Conservation (phyloP, 2,329 filamentous ascomycete genomes). For the Trichocomaceae sp. region DNA sequence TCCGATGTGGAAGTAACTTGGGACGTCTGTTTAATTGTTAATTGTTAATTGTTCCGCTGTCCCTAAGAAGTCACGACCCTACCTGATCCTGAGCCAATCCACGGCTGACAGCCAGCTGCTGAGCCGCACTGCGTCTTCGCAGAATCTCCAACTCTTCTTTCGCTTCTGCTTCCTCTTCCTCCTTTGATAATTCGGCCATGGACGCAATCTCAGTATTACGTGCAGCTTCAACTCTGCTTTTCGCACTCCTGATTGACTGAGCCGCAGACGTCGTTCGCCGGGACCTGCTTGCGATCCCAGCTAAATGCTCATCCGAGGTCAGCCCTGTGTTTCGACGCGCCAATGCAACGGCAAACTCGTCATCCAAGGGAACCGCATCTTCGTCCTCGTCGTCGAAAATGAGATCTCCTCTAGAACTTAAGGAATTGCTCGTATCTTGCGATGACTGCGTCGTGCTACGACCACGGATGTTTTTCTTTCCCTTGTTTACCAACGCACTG, state of each 20-base stretch:
- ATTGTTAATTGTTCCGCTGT: too few species aligned
- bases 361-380: constrained; percentile 85
- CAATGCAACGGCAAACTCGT: constrained; percentile 81
- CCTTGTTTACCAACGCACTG: neutral
- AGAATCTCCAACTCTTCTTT: constrained; percentile 53
- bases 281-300: constrained; percentile 51
- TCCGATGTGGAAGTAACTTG: neutral
- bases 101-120: constrained; percentile 48
- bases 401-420: constrained; percentile 79
- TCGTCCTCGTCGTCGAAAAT: constrained; percentile 92
- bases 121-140: constrained; percentile 49
- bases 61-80: constrained; percentile 8
- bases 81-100: constrained; percentile 41
- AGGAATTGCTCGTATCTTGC: constrained; percentile 75
- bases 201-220: constrained; percentile 38
- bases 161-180: constrained; percentile 49
- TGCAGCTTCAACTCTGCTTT: constrained; percentile 25
- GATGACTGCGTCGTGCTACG: constrained; percentile 75
- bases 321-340: constrained; percentile 59
- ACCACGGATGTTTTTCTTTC: constrained; percentile 41
- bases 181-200: constrained; percentile 49
- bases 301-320: constrained; percentile 59
- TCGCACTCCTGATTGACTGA: constrained; percentile 38
- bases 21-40: neutral
- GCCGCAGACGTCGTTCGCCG: constrained; percentile 38